A percentile compares a stretch with the other conserved stretches of the same genome.
Conservation (phyloP, 1,284 basidiomycete genomes). For the Trichosporon sp. region DNA sequence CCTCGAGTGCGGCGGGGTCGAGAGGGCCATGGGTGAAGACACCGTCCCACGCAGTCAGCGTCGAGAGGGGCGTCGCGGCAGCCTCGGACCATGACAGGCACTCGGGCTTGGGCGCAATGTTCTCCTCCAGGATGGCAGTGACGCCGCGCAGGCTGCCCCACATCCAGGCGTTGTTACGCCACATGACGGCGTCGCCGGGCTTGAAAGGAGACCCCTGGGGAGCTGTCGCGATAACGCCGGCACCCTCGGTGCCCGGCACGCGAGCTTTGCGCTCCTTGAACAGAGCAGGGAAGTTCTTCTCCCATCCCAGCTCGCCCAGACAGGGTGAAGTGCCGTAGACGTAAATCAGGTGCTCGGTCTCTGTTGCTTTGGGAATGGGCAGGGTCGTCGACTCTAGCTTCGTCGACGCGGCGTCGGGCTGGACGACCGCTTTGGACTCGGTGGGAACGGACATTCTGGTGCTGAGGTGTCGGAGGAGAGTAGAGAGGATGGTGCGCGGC, state of each 20-base stretch:
- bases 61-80: constrained; percentile 26
- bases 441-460: constrained; percentile 14
- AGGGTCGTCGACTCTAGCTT: constrained; percentile 16
- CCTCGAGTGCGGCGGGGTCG: constrained; percentile 1
- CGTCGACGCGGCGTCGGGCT: constrained; percentile 19
- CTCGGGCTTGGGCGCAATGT: constrained; percentile 28
- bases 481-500: background rate
- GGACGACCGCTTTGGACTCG: constrained; percentile 24
- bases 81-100: constrained; percentile 26
- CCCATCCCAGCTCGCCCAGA: constrained; percentile 27
- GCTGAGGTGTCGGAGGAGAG: background rate
- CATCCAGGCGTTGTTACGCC: constrained; percentile 28
- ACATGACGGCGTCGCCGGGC: constrained; percentile 27
- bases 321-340: constrained; percentile 27
- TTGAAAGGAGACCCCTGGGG: constrained; percentile 7
- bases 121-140: constrained; percentile 22
- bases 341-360: constrained; percentile 14
- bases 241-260: constrained; percentile 32
- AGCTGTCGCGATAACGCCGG: constrained; percentile 23
- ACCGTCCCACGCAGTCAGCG: constrained; percentile 30
- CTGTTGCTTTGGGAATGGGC: constrained; percentile 16
- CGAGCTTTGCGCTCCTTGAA: constrained; percentile 14
- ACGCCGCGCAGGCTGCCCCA: constrained; percentile 22
- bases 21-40: constrained; percentile 27
- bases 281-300: constrained; percentile 11